Evolutionary conservation across 1,284 basidiomycete genomes (phyloP), one percentile per base, ranked within the genome.

Genomic region (Pseudozyma sp.): DNA sequence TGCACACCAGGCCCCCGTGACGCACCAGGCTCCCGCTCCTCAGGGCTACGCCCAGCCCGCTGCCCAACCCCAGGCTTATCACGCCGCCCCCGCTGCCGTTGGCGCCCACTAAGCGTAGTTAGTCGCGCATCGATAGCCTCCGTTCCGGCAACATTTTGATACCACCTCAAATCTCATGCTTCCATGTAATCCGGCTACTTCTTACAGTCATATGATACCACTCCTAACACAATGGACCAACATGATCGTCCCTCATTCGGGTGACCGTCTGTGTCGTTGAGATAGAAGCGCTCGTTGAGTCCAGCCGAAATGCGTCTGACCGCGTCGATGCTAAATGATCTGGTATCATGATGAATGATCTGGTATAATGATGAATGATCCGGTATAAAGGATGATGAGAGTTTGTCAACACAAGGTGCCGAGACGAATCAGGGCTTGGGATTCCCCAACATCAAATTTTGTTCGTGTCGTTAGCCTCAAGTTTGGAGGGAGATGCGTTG

Each of bases 1-100:
- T 10, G 33, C 42, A 24, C 50, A 66, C 53, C 43, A 51, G 29
- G 56, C 57, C 4, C 56, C 64, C 17, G 56, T 58, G 10, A 54
- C 59, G 13, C 65, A 68, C 60, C 40, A 42, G 40, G 40, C 40
- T 42, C 40, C 40, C 7, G 40, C 49, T 35, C 2, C 46, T 16
- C n/a, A 8, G 17, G 29, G 42, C 35, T 8, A 14, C 35, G 8
- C 8, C 40, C 40, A 42, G n/a, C 11, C 40, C 16, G 11, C 40
- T 42, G 9, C 19, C 29, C 45, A 46, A 29, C 24, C 24, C 24
- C 45, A 46, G 45, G 45, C 45, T 31, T 46, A 46, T 29, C 45
- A 46, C 45, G 14, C 17, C 11, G 45, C 31, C 30, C 45, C 45
- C 30, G 45, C 45, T 10, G 4, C 35, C 35, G 35, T 37, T 4